A percentile compares a stretch with the other conserved stretches of the same genome.
Evolutionary conservation across 192 early-diverging fungal genomes (phyloP).

Genomic region (Coemansia sp.): DNA sequence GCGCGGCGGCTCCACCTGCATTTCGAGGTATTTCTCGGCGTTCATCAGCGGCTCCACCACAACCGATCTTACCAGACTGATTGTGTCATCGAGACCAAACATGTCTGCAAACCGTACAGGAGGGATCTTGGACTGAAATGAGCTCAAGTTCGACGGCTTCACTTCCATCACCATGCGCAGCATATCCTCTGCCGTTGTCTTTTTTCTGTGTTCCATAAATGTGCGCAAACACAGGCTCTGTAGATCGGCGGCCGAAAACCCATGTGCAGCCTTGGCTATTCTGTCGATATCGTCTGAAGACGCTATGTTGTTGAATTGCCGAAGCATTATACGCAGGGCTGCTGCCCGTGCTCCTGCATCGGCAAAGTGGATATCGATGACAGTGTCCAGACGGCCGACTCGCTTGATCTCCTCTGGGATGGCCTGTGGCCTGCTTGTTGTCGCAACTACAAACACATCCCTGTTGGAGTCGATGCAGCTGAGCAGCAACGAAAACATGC

Average conservation of each 20-base stretch:
- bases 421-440: slow-evolving; percentile 25
- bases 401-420: slow-evolving; percentile 39
- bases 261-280: slow-evolving; percentile 47
- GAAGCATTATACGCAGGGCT: slow-evolving; percentile 43
- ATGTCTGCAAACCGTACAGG: slow-evolving; percentile 67
- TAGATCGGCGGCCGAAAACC: slow-evolving; percentile 83
- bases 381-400: slow-evolving; percentile 31
- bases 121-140: slow-evolving; percentile 61
- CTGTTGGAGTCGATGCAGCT: slow-evolving; percentile 28
- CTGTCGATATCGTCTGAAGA: slow-evolving; percentile 12
- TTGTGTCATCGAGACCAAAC: slow-evolving; percentile 73
- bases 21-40: slow-evolving; percentile 48
- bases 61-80: slow-evolving; percentile 59
- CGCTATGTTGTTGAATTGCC: slow-evolving; percentile 28
- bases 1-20: slow-evolving; percentile 71
- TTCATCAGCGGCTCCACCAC: slow-evolving; percentile 56
- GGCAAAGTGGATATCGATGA: slow-evolving; percentile 34
- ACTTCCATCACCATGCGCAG: slow-evolving; percentile 15
- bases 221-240: slow-evolving; percentile 64
- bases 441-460: slow-evolving; percentile 44
- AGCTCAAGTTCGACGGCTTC: slow-evolving; percentile 22
- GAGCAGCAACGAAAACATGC: slow-evolving; percentile 43
- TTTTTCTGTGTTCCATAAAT: slow-evolving; percentile 44
- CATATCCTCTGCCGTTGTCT: slow-evolving; percentile 31
- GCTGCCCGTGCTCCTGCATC: slow-evolving; percentile 29